Conservation (phyloP, 768 basidiomycete genomes). For the Lentinula edodes region DNA sequence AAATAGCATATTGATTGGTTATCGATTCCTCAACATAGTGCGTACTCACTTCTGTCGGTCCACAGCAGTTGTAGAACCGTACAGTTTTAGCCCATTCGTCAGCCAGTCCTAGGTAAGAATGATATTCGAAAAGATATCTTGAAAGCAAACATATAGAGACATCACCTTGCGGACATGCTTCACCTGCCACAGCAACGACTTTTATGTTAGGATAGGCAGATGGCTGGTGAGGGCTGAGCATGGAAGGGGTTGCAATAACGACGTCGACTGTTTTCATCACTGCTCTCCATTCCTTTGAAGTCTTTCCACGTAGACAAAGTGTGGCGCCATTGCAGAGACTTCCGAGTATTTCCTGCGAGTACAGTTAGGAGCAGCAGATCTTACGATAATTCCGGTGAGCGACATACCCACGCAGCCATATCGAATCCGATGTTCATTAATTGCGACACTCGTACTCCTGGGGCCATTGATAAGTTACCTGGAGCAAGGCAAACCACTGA, state of each 20-base stretch:
- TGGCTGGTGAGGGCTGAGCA: conserved; percentile 34
- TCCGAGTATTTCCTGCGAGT: conserved; percentile 31
- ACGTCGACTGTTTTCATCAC: conserved; percentile 38
- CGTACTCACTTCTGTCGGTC: conserved; percentile 45
- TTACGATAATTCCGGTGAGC: background rate
- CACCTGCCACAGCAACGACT: conserved; percentile 36
- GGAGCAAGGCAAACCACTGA: conserved; percentile 32
- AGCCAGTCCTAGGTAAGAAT: conserved; percentile 21
- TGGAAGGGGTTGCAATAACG: conserved; percentile 41
- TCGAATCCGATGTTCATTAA: conserved; percentile 42
- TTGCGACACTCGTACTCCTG: conserved; percentile 35
- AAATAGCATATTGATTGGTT: background rate
- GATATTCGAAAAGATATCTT: background rate
- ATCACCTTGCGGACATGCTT: conserved; percentile 35
- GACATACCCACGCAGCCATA: conserved; percentile 35
- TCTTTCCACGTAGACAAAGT: conserved; percentile 38
- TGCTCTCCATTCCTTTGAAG: conserved; percentile 33
- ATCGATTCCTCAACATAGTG: background rate
- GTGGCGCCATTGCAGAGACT: conserved; percentile 39
- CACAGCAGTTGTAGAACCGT: conserved; percentile 49
- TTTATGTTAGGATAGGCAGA: conserved; percentile 37
- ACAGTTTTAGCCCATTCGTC: conserved; percentile 39
- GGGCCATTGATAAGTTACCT: conserved; percentile 37
- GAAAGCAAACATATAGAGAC: conserved; percentile 8
- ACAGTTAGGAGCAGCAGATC: background rate